A percentile compares a stretch with the other conserved stretches of the same genome.
Conservation (phyloP, 2,329 filamentous ascomycete genomes). For the Paecilomyces variotii region DNA sequence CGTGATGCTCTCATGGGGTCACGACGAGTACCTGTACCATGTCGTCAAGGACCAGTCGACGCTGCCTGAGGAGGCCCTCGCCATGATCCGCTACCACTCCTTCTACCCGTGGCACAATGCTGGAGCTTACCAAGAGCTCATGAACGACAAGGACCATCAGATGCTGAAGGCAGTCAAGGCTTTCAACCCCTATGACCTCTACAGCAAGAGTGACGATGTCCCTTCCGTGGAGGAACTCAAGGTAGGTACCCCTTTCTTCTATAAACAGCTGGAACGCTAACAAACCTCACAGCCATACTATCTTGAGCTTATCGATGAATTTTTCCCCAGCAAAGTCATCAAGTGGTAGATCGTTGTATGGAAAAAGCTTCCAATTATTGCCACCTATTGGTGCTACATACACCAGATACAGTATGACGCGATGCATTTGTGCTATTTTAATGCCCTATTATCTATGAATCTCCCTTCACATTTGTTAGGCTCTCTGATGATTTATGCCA, state of each 20-base stretch:
- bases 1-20: constrained; percentile 80
- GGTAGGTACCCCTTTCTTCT: constrained; percentile 33
- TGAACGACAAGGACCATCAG: constrained; percentile 70
- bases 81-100: constrained; percentile 89
- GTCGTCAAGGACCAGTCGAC: constrained; percentile 75
- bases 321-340: constrained; percentile 60
- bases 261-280: constrained; percentile 6
- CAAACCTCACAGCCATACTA: constrained; percentile 54
- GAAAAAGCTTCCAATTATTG: neutral
- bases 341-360: constrained; percentile 50
- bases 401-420: neutral
- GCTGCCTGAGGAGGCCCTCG: constrained; percentile 71
- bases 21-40: constrained; percentile 55
- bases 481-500: neutral
- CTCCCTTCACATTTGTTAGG: neutral
- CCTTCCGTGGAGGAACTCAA: constrained; percentile 71
- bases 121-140: constrained; percentile 72
- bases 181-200: constrained; percentile 87
- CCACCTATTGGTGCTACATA: neutral
- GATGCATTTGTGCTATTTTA: neutral
- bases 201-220: constrained; percentile 81
- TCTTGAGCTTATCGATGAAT: constrained; percentile 65
- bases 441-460: neutral
- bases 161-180: constrained; percentile 76
- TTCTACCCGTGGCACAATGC: constrained; percentile 89